Evolutionary conservation across 805 yeast species (phyloP).

Genomic region (Saccharomycopsis capsularis): DNA sequence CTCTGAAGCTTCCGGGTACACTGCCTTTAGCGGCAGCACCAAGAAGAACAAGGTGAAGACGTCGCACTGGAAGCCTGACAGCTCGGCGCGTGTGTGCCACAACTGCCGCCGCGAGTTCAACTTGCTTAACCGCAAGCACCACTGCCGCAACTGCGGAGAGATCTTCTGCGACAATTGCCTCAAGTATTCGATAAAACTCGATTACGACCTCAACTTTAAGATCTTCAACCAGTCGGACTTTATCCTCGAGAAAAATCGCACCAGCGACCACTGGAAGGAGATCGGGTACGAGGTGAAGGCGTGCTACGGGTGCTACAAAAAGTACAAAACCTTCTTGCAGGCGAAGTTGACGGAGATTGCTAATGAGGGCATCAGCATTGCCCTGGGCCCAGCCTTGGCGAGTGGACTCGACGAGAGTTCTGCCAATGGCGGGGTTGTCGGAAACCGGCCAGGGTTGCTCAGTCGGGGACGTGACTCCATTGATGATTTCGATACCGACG

Average conservation of each 20-base stretch:
- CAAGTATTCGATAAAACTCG: slow-evolving; percentile 30
- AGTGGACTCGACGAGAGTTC: not conserved
- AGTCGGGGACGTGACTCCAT: not conserved
- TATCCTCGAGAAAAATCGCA: not conserved
- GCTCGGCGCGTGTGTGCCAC: slow-evolving; percentile 4
- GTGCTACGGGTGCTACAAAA: slow-evolving; percentile 1
- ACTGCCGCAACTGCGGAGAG: slow-evolving; percentile 37
- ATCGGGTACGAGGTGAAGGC: slow-evolving; percentile 10
- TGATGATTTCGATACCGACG: slow-evolving; percentile 11
- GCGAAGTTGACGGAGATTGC: slow-evolving; percentile 3
- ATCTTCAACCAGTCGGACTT: slow-evolving; percentile 3
- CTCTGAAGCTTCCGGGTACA: not conserved
- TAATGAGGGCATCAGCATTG: not conserved
- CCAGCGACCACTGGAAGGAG: not conserved
- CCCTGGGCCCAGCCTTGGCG: too few species aligned
- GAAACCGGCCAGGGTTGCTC: not conserved
- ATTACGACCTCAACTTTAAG: slow-evolving; percentile 30
- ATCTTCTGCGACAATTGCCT: slow-evolving; percentile 35
- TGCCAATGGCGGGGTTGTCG: not conserved
- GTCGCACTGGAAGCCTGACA: slow-evolving; percentile 20
- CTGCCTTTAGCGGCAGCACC: not conserved
- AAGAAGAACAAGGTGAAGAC: slow-evolving; percentile 3
- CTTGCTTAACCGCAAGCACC: slow-evolving; percentile 30
- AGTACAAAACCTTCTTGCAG: slow-evolving; percentile 7
- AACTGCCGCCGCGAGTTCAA: slow-evolving; percentile 16